Conservation (phyloP, 2,329 filamentous ascomycete species). For the Phaeoacremonium minimum region DNA sequence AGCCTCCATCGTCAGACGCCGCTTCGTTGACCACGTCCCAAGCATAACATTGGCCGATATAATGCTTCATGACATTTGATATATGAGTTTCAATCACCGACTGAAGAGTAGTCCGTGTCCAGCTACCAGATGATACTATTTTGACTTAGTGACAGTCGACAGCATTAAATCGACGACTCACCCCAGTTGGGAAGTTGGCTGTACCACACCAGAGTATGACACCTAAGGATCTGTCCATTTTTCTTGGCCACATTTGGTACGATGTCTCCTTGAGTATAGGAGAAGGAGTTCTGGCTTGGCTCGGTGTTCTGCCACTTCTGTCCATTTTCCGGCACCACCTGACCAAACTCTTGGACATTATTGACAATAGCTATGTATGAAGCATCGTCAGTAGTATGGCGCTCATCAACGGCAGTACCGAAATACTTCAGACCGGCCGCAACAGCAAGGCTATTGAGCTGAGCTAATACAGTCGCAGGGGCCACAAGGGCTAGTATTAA, state of each 20-base stretch:
- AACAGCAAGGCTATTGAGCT: conserved; percentile 9
- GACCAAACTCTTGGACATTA: conserved; percentile 49
- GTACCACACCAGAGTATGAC: conserved; percentile 45
- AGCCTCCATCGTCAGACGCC: conserved; percentile 53
- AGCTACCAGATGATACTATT: conserved; percentile 31
- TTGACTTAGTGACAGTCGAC: not conserved
- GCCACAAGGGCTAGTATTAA: no score
- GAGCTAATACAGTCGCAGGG: conserved; percentile 3
- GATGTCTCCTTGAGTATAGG: conserved; percentile 44
- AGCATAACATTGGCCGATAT: conserved; percentile 54
- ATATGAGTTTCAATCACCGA: no score
- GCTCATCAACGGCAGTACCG: conserved; percentile 60
- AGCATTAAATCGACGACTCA: no score
- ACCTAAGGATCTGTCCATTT: conserved; percentile 40
- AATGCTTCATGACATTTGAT: no score
- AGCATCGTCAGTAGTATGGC: conserved; percentile 44
- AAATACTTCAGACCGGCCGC: conserved; percentile 42
- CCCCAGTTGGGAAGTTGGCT: conserved; percentile 43
- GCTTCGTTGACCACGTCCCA: conserved; percentile 67
- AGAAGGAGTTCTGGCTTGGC: conserved; percentile 44
- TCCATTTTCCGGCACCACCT: conserved; percentile 52
- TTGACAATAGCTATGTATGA: no score
- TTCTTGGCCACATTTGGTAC: conserved; percentile 25
- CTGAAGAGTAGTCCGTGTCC: conserved; percentile 54
- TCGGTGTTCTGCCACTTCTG: conserved; percentile 54